Percentiles rank a stretch among this genome's conserved stretches.
phyloP scores from a whole-genome alignment of 2,329 filamentous ascomycete genomes.

The Pestalotiopsis sp. region DNA sequence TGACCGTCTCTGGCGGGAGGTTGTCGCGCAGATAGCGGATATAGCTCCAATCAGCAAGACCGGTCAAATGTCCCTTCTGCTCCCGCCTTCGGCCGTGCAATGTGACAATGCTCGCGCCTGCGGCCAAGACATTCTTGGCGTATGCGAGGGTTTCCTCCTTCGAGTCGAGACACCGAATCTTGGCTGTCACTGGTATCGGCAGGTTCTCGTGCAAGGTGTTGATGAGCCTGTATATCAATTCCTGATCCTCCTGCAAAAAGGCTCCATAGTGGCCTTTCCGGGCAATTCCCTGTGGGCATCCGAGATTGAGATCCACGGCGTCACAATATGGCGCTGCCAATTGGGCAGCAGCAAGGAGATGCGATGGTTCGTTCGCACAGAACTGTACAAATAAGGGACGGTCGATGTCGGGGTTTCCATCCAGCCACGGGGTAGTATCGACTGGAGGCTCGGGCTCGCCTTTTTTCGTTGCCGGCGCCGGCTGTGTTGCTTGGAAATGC shows the following conservation, averaged over 20 bases:
- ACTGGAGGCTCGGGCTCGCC: conserved; percentile 29
- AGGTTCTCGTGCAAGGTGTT: conserved; percentile 79
- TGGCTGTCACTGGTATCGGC: conserved; percentile 86
- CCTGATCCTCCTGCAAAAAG: conserved; percentile 92
- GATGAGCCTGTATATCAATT: conserved; percentile 80
- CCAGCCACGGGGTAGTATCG: conserved; percentile 61
- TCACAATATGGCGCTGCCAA: conserved; percentile 87
- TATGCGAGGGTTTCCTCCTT: conserved; percentile 87
- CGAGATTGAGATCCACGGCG: conserved; percentile 92
- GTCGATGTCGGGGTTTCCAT: conserved; percentile 84
- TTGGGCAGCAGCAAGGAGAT: conserved; percentile 76
- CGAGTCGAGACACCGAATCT: conserved; percentile 88
- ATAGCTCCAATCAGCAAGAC: conserved; percentile 87
- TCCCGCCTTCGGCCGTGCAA: conserved; percentile 88
- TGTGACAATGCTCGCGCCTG: conserved; percentile 90
- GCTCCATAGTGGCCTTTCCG: conserved; percentile 88
- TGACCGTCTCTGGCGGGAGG: conserved; percentile 82
- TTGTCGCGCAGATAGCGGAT: conserved; percentile 82
- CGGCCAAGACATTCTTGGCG: conserved; percentile 81
- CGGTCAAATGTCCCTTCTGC: conserved; percentile 95
- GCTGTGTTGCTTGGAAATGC: conserved; percentile 74
- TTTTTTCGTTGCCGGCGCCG: conserved; percentile 24
- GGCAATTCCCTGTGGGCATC: conserved; percentile 95
- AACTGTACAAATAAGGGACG: conserved; percentile 95
- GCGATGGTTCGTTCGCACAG: conserved; percentile 85